Evolutionary conservation across 1,284 basidiomycete genomes (phyloP).

Genomic region (Ustilago lituana): DNA sequence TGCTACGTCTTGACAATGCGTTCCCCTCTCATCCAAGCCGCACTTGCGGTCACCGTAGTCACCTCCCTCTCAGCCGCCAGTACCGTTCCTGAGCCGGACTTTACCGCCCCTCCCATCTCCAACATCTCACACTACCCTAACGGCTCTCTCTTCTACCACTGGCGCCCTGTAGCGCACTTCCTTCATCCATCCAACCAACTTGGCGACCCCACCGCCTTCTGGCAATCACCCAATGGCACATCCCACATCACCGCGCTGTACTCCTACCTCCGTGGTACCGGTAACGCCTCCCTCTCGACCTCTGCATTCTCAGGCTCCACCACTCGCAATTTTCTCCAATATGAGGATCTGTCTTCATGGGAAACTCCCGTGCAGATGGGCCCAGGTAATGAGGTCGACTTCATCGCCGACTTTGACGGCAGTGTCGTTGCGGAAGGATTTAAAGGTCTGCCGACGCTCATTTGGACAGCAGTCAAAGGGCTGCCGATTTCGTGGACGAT

Average conservation of each 20-base stretch:
- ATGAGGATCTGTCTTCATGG: slow-evolving; percentile 24
- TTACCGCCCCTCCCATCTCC: slow-evolving; percentile 22
- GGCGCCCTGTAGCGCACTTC: slow-evolving; percentile 38
- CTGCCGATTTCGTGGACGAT: slow-evolving; percentile 38
- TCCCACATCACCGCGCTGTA: slow-evolving; percentile 34
- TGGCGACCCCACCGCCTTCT: slow-evolving; percentile 42
- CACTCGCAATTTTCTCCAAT: slow-evolving; percentile 23
- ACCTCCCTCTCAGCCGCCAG: no score
- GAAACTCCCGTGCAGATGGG: slow-evolving; percentile 29
- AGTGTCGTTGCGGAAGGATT: slow-evolving; percentile 27
- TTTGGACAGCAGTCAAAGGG: slow-evolving; percentile 32
- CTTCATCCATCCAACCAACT: slow-evolving; percentile 38
- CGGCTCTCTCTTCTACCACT: slow-evolving; percentile 36
- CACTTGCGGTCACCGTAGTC: no score
- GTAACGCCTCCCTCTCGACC: slow-evolving; percentile 18
- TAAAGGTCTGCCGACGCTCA: slow-evolving; percentile 33
- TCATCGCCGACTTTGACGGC: slow-evolving; percentile 38
- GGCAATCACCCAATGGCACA: slow-evolving; percentile 13
- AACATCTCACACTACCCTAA: slow-evolving; percentile 31
- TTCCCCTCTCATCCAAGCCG: no score
- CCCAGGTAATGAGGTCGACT: slow-evolving; percentile 31
- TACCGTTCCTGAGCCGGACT: slow-evolving; percentile 16
- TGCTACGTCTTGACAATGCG: no score
- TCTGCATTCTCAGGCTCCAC: slow-evolving; percentile 24
- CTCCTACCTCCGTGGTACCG: slow-evolving; percentile 20